Conservation (phyloP, 2,329 filamentous ascomycete genomes). For the Volutella citrinella region DNA sequence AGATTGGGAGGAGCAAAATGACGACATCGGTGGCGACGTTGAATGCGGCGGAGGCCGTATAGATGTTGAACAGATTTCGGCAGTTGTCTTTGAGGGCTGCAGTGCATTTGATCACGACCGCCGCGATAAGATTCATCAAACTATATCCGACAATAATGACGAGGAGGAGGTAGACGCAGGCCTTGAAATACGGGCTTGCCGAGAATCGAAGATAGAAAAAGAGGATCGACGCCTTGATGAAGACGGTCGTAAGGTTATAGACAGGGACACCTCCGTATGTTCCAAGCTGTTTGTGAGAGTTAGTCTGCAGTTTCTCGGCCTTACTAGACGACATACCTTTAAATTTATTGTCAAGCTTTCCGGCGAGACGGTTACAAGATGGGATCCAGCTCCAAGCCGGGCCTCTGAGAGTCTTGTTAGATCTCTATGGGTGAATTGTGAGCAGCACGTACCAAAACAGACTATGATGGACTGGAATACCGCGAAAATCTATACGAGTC, state of each 20-base stretch:
- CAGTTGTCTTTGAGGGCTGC: too few relatives aligned
- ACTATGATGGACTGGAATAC: too few relatives aligned
- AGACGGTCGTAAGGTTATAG: slow-evolving; percentile 18
- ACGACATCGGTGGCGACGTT: slow-evolving; percentile 3
- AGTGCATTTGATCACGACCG: background rate
- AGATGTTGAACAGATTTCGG: background rate
- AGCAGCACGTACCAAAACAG: too few relatives aligned
- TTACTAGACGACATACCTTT: background rate
- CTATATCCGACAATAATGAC: slow-evolving; percentile 3
- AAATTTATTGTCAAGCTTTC: background rate
- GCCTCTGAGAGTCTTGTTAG: too few relatives aligned
- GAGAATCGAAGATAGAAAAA: slow-evolving; percentile 19
- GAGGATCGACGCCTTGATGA: slow-evolving; percentile 19
- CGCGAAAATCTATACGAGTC: too few relatives aligned
- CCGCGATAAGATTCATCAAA: background rate
- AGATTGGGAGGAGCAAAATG: slow-evolving; percentile 9
- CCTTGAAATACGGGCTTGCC: slow-evolving; percentile 2
- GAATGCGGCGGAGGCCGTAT: background rate
- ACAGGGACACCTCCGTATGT: slow-evolving; percentile 3
- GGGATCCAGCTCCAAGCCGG: slow-evolving; percentile 8
- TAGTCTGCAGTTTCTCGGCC: too few relatives aligned
- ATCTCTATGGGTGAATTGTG: too few relatives aligned
- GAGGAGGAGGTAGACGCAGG: background rate
- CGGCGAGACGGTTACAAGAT: background rate
- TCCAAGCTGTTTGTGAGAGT: slow-evolving; percentile 3